A percentile compares a stretch with the other conserved stretches of the same genome.
These are phyloP conservation scores for Mortierella sp. DNA, from an alignment of 371 early-diverging fungal genomes.

Conservation along the genomic window DNA sequence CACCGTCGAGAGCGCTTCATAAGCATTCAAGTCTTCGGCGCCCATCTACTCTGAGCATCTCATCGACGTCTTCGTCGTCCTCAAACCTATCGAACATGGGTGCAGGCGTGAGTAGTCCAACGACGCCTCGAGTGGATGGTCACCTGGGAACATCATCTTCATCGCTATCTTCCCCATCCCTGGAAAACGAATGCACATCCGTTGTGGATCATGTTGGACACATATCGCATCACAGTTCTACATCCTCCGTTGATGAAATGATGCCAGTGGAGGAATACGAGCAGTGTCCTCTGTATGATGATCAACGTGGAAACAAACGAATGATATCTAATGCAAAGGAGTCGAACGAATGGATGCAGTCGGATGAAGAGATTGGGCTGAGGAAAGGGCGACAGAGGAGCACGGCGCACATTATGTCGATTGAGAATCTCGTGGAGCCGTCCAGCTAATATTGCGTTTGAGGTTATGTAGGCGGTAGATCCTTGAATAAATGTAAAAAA, in stretches of 20 bases:
- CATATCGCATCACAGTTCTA: no score
- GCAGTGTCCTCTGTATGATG: no score
- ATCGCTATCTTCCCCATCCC: no score
- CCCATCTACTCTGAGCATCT: slow-evolving; percentile 1
- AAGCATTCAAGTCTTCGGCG: slow-evolving; percentile 2
- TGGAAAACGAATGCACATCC: no score
- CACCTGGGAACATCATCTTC: no score
- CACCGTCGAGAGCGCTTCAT: neutral
- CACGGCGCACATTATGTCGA: slow-evolving; percentile 26
- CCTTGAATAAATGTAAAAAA: neutral
- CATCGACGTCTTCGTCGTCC: neutral
- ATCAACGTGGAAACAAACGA: no score
- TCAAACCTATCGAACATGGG: no score
- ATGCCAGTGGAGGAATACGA: no score
- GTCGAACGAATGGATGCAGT: neutral
- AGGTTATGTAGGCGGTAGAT: neutral
- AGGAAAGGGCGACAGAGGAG: slow-evolving; percentile 13
- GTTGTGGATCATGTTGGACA: no score
- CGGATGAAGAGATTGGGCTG: neutral
- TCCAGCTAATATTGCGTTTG: neutral
- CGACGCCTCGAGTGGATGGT: neutral
- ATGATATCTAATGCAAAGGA: no score
- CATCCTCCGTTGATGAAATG: no score
- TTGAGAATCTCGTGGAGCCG: slow-evolving; percentile 24
- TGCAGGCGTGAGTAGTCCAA: neutral